phyloP scores from a whole-genome alignment of 2,329 filamentous ascomycete species.

The Cladosporium sp. region DNA sequence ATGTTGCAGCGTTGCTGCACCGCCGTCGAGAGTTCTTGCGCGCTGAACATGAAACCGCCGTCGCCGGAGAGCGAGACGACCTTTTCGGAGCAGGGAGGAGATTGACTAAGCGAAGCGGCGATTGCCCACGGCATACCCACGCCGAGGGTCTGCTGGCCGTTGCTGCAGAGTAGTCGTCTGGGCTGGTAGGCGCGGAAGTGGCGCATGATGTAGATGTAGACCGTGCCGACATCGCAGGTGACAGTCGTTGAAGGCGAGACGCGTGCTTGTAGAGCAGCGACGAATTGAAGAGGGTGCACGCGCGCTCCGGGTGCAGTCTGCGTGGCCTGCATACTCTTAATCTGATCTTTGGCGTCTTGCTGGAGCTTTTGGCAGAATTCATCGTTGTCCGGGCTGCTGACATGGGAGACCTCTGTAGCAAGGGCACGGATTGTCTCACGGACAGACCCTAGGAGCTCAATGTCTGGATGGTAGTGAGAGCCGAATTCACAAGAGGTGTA shows the following conservation, averaged over 20 bases:
- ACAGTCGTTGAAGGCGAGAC: constrained; percentile 46
- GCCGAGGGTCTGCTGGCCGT: constrained; percentile 53
- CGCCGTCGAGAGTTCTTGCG: constrained; percentile 49
- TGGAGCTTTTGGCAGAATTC: constrained; percentile 38
- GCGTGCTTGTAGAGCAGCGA: constrained; percentile 44
- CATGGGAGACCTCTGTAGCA: constrained; percentile 34
- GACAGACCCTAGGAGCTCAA: constrained; percentile 48
- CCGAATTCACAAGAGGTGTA: constrained; percentile 44
- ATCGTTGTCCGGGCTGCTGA: constrained; percentile 40
- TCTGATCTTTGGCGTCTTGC: constrained; percentile 42
- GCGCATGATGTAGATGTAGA: constrained; percentile 53
- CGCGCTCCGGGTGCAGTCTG: constrained; percentile 32
- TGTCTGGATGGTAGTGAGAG: constrained; percentile 43
- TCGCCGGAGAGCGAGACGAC: constrained; percentile 50
- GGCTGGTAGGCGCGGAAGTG: constrained; percentile 49
- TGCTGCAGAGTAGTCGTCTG: constrained; percentile 48
- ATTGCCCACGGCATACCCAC: constrained; percentile 53
- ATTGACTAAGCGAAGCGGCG: constrained; percentile 46
- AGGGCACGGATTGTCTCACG: constrained; percentile 44
- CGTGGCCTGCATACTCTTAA: constrained; percentile 25
- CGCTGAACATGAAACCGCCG: constrained; percentile 53
- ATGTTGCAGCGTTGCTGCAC: constrained; percentile 51
- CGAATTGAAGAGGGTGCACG: constrained; percentile 50
- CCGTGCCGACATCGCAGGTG: constrained; percentile 49
- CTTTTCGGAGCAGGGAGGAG: constrained; percentile 46